phyloP scores from a whole-genome alignment of 2,329 filamentous ascomycete genomes.

The Pseudopyricularia javanii region DNA sequence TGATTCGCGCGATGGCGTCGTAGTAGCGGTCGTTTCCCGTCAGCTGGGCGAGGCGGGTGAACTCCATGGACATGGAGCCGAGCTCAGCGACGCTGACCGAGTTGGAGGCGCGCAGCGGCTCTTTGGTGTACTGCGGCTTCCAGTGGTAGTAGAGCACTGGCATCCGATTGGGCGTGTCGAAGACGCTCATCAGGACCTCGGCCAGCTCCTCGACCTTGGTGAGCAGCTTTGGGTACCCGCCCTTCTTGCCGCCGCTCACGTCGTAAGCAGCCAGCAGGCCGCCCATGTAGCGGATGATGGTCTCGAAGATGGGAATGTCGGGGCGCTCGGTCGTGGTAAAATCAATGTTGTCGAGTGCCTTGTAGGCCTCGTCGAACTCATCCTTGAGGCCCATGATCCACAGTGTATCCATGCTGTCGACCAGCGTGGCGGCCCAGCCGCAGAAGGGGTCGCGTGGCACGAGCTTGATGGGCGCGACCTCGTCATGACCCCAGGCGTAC shows the following conservation, averaged over 20 bases:
- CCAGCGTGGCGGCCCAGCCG: constrained; percentile 79
- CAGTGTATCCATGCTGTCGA: constrained; percentile 71
- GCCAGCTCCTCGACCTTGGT: constrained; percentile 70
- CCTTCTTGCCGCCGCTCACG: constrained; percentile 50
- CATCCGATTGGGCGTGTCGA: constrained; percentile 92
- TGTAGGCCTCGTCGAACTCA: constrained; percentile 69
- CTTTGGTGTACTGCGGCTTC: constrained; percentile 51
- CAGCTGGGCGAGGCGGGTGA: constrained; percentile 77
- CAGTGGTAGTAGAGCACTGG: constrained; percentile 71
- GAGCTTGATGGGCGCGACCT: constrained; percentile 62
- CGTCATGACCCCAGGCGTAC: constrained; percentile 76
- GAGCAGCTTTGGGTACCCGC: constrained; percentile 53
- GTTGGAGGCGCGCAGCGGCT: constrained; percentile 48
- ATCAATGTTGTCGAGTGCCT: constrained; percentile 61
- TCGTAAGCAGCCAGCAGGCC: constrained; percentile 81
- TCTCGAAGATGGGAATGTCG: constrained; percentile 85
- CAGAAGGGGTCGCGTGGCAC: constrained; percentile 70
- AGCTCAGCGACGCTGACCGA: constrained; percentile 56
- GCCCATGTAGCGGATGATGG: constrained; percentile 81
- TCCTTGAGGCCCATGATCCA: constrained; percentile 75
- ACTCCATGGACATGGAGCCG: constrained; percentile 74
- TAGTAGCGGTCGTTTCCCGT: constrained; percentile 77
- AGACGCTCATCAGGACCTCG: constrained; percentile 69
- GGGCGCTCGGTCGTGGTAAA: constrained; percentile 58
- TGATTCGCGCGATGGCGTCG: constrained; percentile 78